These are phyloP conservation scores for Leersia perrieri DNA, from an alignment of 176 grass and related monocot species.

Conservation along the genomic window DNA sequence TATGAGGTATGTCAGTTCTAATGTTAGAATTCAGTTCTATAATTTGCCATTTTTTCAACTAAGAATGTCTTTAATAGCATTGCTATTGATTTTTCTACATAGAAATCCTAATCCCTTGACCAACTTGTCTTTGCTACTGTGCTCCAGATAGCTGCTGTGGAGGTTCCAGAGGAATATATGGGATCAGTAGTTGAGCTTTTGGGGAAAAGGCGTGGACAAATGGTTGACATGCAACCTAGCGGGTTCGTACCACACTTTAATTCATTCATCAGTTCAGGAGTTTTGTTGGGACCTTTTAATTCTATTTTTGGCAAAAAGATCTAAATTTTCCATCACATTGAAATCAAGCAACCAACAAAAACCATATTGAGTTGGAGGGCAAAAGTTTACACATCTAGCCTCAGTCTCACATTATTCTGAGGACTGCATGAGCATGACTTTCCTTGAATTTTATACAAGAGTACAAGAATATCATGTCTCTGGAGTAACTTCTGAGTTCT, in stretches of 20 bases:
- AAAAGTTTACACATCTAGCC: background rate
- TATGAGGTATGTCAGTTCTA: constrained; percentile 65
- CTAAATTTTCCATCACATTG: background rate
- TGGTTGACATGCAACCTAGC: constrained; percentile 88
- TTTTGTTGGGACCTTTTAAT: background rate
- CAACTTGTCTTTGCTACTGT: constrained; percentile 34
- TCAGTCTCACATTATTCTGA: background rate
- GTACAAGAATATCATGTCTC: background rate
- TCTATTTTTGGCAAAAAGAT: background rate
- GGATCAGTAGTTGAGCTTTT: constrained; percentile 92
- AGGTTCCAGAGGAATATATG: constrained; percentile 88
- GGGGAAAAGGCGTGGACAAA: constrained; percentile 87
- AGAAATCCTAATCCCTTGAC: constrained; percentile 32
- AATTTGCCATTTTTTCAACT: background rate
- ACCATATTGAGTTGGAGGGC: background rate
- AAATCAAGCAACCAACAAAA: background rate
- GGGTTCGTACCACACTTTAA: constrained; percentile 53
- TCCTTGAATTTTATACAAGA: background rate
- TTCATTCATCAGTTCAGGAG: constrained; percentile 1
- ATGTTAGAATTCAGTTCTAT: background rate
- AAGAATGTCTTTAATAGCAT: constrained; percentile 5
- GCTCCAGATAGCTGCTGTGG: constrained; percentile 87
- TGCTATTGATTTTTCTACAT: constrained; percentile 3
- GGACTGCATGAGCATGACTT: background rate
- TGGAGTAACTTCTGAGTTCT: background rate